Evolutionary conservation across 1,284 basidiomycete genomes (phyloP), one percentile per base, ranked within the genome.

Genomic region (Neonothopanus nambi): DNA sequence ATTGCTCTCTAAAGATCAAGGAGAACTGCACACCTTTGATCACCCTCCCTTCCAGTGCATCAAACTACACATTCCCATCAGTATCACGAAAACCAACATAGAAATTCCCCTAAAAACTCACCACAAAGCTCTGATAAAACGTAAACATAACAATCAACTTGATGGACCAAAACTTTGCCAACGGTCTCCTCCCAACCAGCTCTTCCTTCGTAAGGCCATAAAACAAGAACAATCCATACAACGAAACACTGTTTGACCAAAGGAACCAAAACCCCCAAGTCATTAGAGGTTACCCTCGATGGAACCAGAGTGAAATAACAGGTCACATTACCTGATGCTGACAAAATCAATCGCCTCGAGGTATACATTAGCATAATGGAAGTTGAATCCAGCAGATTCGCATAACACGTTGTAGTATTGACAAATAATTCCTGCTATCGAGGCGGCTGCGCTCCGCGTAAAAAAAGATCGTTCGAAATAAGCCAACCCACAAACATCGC

Each of bases 71-170:
- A 43, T 1, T 18, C 51, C 8, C 3, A 13, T 26, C 12, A 45
- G 18, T 30, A 15, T 38, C 3, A 30, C 28, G 26, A 23, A 37
- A 23, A 20, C 47, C n/a, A 21, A 28, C 12, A 13, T 15, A 37
- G 18, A 23, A 37, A 35, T 37, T 21, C 23, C 43, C 26, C 11
- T 15, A 1, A 12, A 72, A n/a, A n/a, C 85, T 54, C 61, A 89
- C 87, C 36, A 91, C 70, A 58, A 91, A 87, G 0, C 77, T 72
- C 59, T 91, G 89, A 65, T 91, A 92, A 65, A 89, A 91, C 0
- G 89, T 91, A 64, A 89, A 85, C 81, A 94, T 87, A 47, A 94
- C 88, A 54, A 92, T 91, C 30, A 93, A 70, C 70, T 94, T 95
- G 74, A 92, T 93, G 9, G 81, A 72, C 57, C 92, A 62, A 67